Evolutionary conservation across 2,329 filamentous ascomycete genomes (phyloP), one percentile per base, ranked within the genome.

Genomic region (Chaetoscypha palmicola): DNA sequence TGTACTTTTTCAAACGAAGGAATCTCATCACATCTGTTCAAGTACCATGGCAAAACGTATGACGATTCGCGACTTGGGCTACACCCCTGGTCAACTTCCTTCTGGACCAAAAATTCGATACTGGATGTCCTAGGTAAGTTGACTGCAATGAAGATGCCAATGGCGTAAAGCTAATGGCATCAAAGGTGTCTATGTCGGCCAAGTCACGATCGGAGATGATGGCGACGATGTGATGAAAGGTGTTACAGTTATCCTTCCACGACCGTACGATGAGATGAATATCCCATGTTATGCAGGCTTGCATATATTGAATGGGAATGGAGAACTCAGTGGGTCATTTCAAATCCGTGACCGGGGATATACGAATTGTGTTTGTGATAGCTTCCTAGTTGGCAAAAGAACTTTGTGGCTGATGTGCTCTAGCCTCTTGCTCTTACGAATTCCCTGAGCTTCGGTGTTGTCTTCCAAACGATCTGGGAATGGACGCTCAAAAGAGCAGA

Each of bases 341-440:
- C 56, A 58, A 30, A 54, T 60, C 21, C 54, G 52, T 39, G 58
- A 61, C 44, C 58, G 55, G 54, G 58, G 58, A 12, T 61, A 47
- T 41, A 59, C 55, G 8, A 60, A 58, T 17, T 59, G 53, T 5
- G 56, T 58, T 41, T 9, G 33, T 3, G 2, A 9, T 12, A n/a
- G 12, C 24, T 19, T n/a, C n/a, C n/a, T n/a, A n/a, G n/a, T n/a
- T n/a, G n/a, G n/a, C n/a, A n/a, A n/a, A n/a, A 8, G 7, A 12
- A 12, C 28, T 3, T 35, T 14, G 17, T 20, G 16, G 20, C 17
- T 34, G 16, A 41, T 8, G 11, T 8, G 10, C 7, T 12, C 36
- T 32, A 58, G 57, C 58, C 47, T 12, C 56, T 62, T 5, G 53
- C 67, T 0, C 46, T 69, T 8, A 57, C 64, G 19, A 69, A 68